Percentiles rank a stretch among this genome's conserved stretches.
Conservation (phyloP, 1,284 basidiomycete species). For the Schizopora paradoxa region DNA sequence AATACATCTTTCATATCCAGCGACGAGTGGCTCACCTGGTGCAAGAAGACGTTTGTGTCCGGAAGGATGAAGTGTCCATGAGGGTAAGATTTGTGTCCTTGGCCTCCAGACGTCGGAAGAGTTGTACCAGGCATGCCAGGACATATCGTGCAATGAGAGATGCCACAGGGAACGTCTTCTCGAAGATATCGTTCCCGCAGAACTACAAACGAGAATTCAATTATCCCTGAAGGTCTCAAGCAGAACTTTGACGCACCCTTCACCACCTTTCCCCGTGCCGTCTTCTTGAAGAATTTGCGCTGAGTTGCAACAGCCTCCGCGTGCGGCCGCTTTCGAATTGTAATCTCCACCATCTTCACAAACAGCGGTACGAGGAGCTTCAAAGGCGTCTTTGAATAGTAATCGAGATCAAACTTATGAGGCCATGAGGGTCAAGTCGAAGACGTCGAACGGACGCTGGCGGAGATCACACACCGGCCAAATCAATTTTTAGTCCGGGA, state of each 20-base stretch:
- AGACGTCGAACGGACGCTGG: no score
- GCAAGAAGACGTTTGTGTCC: constrained; percentile 94
- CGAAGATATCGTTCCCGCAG: constrained; percentile 94
- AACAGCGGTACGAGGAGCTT: background rate
- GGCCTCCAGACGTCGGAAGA: constrained; percentile 48
- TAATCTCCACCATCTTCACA: constrained; percentile 63
- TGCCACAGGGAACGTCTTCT: constrained; percentile 90
- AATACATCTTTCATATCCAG: background rate
- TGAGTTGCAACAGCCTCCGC: constrained; percentile 75
- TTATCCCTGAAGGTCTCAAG: background rate
- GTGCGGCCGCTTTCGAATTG: constrained; percentile 70
- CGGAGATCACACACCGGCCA: no score
- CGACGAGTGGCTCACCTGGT: constrained; percentile 56
- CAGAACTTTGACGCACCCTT: constrained; percentile 55
- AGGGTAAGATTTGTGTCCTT: constrained; percentile 47
- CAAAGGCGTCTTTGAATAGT: no score
- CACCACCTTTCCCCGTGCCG: constrained; percentile 88
- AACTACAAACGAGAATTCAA: constrained; percentile 42
- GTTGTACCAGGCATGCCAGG: constrained; percentile 32
- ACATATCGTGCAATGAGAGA: constrained; percentile 67
- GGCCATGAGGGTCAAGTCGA: no score
- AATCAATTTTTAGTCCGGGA: no score
- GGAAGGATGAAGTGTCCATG: constrained; percentile 82
- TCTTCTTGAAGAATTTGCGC: constrained; percentile 93
- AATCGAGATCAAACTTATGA: no score